Evolutionary conservation across 179 eudicot species (phyloP), one percentile per base, ranked within the genome.

Genomic region (Pouteria campechiana): DNA sequence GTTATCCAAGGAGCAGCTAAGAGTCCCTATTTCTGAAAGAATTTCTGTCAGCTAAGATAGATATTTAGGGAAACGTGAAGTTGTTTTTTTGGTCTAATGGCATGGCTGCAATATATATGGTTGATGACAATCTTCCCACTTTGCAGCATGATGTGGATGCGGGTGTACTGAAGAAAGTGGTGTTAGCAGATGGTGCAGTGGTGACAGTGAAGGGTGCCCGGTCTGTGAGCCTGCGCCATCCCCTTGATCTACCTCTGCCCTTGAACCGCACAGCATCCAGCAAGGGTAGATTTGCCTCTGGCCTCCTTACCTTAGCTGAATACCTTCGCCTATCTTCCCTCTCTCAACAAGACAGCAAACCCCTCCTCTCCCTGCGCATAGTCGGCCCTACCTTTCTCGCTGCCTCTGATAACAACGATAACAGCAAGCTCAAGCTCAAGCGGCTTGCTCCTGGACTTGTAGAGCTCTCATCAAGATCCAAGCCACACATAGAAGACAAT

Each of bases 71-170:
- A 17, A 24, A 36, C 25, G 23, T 35, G 25, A 9, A 8, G 5
- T 8, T 3, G 17, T 3, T 5, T 17, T 24, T 8, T 17, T 15
- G 16, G 17, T 36, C 37, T 36, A 17, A 9, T 17, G 17, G 35
- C n/a, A n/a, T n/a, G n/a, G n/a, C n/a, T n/a, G n/a, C n/a, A n/a
- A n/a, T n/a, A n/a, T n/a, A n/a, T 0, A 27, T 7, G 8, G 15
- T 13, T 16, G 18, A 5, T 1, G n/a, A 18, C 14, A 32, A 25
- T 22, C n/a, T 15, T 36, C 30, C 30, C 27, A 18, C 37, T 25
- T 7, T 50, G 52, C 89, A 84, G 97, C 93, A 84, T 59, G 97
- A 89, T 36, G 95, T 89, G 59, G 97, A 84, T 67, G 97, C 97
- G 29, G 97, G 95, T 56, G 83, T 66, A 17, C 52, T 84, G 50